phyloP scores from a whole-genome alignment of 306 rosid genomes.

The Medicago arabica region DNA sequence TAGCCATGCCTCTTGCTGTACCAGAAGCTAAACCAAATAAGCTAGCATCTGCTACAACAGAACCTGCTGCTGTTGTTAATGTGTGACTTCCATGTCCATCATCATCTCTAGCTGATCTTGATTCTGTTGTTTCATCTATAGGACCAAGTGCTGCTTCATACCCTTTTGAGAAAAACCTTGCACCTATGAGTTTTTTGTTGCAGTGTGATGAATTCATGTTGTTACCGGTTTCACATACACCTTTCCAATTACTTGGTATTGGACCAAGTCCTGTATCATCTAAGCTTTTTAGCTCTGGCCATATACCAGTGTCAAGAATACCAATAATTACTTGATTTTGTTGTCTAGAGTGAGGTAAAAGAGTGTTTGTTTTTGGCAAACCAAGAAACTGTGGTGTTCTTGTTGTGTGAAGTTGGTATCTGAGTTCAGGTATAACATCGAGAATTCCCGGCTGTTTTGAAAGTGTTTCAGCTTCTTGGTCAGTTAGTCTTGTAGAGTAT shows the following conservation, averaged over 20 bases:
- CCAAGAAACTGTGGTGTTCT: conserved; percentile 90
- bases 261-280: conserved; percentile 71
- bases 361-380: conserved; percentile 46
- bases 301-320: conserved; percentile 80
- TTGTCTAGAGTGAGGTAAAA: conserved; percentile 46
- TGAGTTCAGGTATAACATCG: conserved; percentile 62
- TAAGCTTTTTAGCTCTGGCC: conserved; percentile 83
- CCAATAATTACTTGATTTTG: conserved; percentile 70
- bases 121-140: conserved; percentile 57
- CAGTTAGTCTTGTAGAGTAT: conserved; percentile 75
- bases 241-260: conserved; percentile 77
- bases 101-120: conserved; percentile 80
- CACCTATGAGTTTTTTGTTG: conserved; percentile 80
- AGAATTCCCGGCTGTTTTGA: conserved; percentile 68
- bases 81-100: conserved; percentile 97
- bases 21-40: conserved; percentile 79
- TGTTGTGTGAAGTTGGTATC: conserved; percentile 87
- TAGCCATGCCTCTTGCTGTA: conserved; percentile 90
- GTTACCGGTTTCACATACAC: conserved; percentile 69
- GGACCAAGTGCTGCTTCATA: conserved; percentile 71
- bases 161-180: conserved; percentile 76
- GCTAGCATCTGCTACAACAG: conserved; percentile 66
- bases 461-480: conserved; percentile 65
- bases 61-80: conserved; percentile 82
- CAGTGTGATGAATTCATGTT: conserved; percentile 72